Conservation (phyloP, 305 asterid species). For the Stenogyne calaminthoides region DNA sequence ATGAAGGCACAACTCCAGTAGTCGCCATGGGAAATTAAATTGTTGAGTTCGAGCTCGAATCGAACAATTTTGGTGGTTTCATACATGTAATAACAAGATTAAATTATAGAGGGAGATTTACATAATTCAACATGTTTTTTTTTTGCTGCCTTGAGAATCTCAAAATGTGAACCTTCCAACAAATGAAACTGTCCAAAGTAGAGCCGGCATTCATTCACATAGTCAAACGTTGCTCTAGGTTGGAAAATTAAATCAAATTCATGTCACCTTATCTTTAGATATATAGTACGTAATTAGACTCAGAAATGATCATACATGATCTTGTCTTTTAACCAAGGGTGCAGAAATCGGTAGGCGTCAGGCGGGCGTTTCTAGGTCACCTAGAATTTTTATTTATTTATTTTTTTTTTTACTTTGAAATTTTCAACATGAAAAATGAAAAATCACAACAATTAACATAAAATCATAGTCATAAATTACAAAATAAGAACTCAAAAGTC, state of each 20-base stretch:
- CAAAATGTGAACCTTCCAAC: slow-evolving; percentile 27
- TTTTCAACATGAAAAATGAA: too few species aligned
- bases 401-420: too few species aligned
- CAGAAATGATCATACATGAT: background rate
- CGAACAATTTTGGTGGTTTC: too few species aligned
- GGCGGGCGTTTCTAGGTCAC: too few species aligned
- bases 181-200: slow-evolving; percentile 25
- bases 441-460: too few species aligned
- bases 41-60: background rate
- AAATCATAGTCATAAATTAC: too few species aligned
- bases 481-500: too few species aligned
- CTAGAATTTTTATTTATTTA: too few species aligned
- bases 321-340: background rate
- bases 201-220: slow-evolving; percentile 27
- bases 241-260: background rate
- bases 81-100: background rate
- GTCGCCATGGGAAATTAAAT: slow-evolving; percentile 24
- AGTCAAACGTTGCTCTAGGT: background rate
- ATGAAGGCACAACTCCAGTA: background rate
- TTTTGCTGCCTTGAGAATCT: background rate
- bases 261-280: too few species aligned
- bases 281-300: background rate
- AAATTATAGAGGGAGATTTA: slow-evolving; percentile 16
- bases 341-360: too few species aligned
- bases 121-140: too few species aligned